phyloP scores from a whole-genome alignment of 2,329 filamentous ascomycete genomes.

The Tolypocladium ovalisporum region DNA sequence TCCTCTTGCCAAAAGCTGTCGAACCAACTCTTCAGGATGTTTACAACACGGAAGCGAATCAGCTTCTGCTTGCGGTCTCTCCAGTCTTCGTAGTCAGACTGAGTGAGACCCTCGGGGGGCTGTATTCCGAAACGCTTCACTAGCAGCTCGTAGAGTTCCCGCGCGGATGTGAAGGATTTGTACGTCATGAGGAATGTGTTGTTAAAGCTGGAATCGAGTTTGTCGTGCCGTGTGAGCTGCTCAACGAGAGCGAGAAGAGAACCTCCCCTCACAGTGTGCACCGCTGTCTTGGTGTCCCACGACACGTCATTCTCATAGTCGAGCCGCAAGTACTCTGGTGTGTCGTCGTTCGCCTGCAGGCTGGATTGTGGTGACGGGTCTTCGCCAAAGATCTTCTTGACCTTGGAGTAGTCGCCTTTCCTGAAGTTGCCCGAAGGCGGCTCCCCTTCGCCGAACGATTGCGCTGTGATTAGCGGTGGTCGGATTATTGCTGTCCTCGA shows the following conservation, averaged over 20 bases:
- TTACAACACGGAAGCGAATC: constrained; percentile 91
- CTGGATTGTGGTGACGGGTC: constrained; percentile 41
- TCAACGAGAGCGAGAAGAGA: constrained; percentile 84
- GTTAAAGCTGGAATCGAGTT: constrained; percentile 90
- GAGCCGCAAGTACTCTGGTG: constrained; percentile 71
- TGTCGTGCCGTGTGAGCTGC: constrained; percentile 91
- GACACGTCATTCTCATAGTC: constrained; percentile 84
- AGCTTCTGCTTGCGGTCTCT: constrained; percentile 90
- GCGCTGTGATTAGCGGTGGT: constrained; percentile 39
- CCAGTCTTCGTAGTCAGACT: constrained; percentile 75
- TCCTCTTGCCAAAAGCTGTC: constrained; percentile 99
- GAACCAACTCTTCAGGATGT: constrained; percentile 97
- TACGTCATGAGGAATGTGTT: constrained; percentile 97
- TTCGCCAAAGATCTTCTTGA: constrained; percentile 56
- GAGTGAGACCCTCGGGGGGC: constrained; percentile 69
- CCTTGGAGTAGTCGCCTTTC: constrained; percentile 52
- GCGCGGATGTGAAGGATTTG: constrained; percentile 81
- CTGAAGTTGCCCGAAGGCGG: constrained; percentile 37
- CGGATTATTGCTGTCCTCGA: constrained; percentile 35
- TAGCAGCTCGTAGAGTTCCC: constrained; percentile 84
- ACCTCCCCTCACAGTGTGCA: constrained; percentile 74
- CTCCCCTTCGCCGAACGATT: constrained; percentile 57
- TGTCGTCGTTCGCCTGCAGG: constrained; percentile 55
- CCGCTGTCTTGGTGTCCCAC: constrained; percentile 73
- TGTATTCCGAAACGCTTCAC: constrained; percentile 89